phyloP scores from a whole-genome alignment of 2,329 filamentous ascomycete genomes.

The Calonectria crousiana region DNA sequence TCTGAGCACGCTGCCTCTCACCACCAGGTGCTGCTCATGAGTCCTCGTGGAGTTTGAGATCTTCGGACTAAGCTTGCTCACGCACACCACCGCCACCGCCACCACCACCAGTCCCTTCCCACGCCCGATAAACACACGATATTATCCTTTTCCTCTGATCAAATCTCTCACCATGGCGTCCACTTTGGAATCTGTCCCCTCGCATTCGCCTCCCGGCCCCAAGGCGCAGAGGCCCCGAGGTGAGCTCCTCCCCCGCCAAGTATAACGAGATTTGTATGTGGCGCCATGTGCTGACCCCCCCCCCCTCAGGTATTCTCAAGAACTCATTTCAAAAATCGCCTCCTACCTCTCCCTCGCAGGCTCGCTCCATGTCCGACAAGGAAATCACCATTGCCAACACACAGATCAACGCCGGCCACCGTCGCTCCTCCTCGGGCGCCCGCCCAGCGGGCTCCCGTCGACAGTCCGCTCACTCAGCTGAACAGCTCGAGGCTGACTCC shows the following conservation, averaged over 20 bases:
- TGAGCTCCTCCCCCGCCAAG: slow-evolving; percentile 39
- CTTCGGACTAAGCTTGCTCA: slow-evolving; percentile 11
- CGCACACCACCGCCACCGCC: neutral
- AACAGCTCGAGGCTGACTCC: slow-evolving; percentile 58
- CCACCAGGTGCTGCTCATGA: slow-evolving; percentile 13
- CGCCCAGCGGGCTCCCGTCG: slow-evolving; percentile 76
- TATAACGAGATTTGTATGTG: neutral
- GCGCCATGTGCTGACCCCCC: slow-evolving; percentile 12
- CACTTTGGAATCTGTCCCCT: slow-evolving; percentile 51
- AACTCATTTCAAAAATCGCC: slow-evolving; percentile 80
- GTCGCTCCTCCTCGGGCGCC: slow-evolving; percentile 80
- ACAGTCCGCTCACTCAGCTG: slow-evolving; percentile 68
- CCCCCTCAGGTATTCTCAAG: slow-evolving; percentile 85
- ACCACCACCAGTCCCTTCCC: neutral
- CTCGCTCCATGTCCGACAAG: slow-evolving; percentile 72
- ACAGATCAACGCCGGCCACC: slow-evolving; percentile 90
- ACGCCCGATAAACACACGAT: slow-evolving; percentile 28
- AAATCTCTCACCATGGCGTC: slow-evolving; percentile 55
- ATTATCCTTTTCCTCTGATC: slow-evolving; percentile 13
- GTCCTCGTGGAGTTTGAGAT: slow-evolving; percentile 7
- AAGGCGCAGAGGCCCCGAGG: slow-evolving; percentile 61
- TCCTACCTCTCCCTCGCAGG: slow-evolving; percentile 60
- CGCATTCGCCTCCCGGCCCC: slow-evolving; percentile 57
- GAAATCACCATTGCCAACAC: slow-evolving; percentile 96
- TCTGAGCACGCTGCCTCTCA: neutral